Evolutionary conservation across 805 yeast genomes (phyloP).

Genomic region (Kodamaea neixiangensis): DNA sequence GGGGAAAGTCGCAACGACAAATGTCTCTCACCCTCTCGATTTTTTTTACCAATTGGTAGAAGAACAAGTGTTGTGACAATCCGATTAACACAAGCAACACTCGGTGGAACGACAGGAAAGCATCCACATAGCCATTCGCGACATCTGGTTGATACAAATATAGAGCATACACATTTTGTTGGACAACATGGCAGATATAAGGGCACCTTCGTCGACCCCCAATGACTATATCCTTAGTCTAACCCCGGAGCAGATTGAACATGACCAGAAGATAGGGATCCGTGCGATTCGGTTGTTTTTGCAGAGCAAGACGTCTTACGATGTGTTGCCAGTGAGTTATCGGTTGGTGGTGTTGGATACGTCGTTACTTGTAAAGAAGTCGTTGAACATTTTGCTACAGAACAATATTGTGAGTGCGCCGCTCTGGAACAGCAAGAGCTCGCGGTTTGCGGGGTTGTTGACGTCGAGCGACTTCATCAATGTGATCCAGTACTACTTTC

Average conservation of each 20-base stretch:
- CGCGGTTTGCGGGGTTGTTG: constrained; percentile 90
- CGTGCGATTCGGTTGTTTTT: constrained; percentile 81
- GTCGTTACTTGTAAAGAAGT: constrained; percentile 82
- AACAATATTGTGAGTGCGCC: constrained; percentile 97
- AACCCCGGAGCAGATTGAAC: constrained; percentile 44
- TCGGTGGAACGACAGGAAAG: not conserved
- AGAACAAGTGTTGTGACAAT: constrained; percentile 3
- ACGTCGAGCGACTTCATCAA: constrained; percentile 93
- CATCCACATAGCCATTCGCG: not conserved
- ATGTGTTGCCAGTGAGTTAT: constrained; percentile 93
- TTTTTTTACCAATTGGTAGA: constrained; percentile 3
- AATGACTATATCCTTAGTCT: constrained; percentile 45
- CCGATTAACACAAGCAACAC: not conserved
- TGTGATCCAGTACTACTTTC: constrained; percentile 91
- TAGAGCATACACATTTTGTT: not conserved
- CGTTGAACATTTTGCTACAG: constrained; percentile 84
- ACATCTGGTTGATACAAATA: not conserved
- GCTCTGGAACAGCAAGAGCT: constrained; percentile 87
- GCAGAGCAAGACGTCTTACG: constrained; percentile 91
- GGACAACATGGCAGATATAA: constrained; percentile 10
- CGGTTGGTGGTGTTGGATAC: constrained; percentile 92
- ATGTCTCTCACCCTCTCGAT: not conserved
- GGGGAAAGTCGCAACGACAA: constrained; percentile 2
- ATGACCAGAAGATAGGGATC: constrained; percentile 74
- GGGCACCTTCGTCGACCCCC: constrained; percentile 35